phyloP scores from a whole-genome alignment of 371 early-diverging fungal genomes.

The Mortierella sp. region DNA sequence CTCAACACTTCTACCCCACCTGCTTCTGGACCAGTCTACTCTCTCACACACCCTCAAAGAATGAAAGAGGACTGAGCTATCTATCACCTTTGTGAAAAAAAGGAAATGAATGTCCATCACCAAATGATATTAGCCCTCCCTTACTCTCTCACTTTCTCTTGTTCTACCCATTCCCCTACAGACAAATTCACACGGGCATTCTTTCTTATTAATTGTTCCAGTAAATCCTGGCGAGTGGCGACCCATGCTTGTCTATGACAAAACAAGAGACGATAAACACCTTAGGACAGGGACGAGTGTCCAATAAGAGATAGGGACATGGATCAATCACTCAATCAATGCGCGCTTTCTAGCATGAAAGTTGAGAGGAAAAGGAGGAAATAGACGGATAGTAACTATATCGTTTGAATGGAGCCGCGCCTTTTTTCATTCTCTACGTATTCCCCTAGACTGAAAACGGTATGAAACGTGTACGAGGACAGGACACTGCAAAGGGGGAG shows the following conservation, averaged over 20 bases:
- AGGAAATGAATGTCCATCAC: background rate
- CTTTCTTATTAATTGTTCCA: too few species aligned
- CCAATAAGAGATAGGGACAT: background rate
- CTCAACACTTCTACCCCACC: too few species aligned
- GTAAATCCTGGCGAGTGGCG: too few species aligned
- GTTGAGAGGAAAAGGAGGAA: background rate
- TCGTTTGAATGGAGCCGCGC: too few species aligned
- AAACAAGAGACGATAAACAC: background rate
- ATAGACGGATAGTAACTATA: too few species aligned
- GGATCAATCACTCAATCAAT: background rate
- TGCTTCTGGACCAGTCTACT: too few species aligned
- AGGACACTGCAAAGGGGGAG: background rate
- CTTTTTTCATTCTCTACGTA: background rate
- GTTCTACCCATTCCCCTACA: background rate
- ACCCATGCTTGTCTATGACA: background rate
- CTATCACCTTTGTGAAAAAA: background rate
- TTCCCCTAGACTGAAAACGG: background rate
- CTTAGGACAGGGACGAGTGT: too few species aligned
- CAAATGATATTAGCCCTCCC: too few species aligned
- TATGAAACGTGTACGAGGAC: background rate
- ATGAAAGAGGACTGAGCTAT: too few species aligned
- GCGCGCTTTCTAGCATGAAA: too few species aligned
- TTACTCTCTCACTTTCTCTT: background rate
- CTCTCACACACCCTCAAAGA: too few species aligned
- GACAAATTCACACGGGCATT: background rate